Evolutionary conservation across 306 rosid genomes (phyloP).

Genomic region (Cucumis cinereus): DNA sequence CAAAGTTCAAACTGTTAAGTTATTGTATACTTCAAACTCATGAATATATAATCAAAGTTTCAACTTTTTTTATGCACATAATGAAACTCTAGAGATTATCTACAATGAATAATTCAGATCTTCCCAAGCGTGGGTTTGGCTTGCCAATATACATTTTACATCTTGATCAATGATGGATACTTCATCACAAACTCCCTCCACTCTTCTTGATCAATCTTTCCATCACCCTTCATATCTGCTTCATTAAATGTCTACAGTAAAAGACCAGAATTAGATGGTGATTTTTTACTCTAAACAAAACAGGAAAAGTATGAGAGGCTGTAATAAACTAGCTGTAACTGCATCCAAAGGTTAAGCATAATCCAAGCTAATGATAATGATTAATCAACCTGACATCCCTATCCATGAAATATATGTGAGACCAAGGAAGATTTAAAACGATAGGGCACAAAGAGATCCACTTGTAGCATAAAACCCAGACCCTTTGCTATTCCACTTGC

Average conservation of each 20-base stretch:
- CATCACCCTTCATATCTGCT: slow-evolving; percentile 71
- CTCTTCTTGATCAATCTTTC: slow-evolving; percentile 80
- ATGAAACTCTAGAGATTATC: background rate
- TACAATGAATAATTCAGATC: background rate
- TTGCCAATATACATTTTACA: background rate
- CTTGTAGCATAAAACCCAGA: slow-evolving; percentile 7
- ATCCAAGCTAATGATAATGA: background rate
- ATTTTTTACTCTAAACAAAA: background rate
- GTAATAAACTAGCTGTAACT: too few relatives aligned
- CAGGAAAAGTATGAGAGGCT: background rate
- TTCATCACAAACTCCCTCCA: slow-evolving; percentile 74
- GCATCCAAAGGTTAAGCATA: background rate
- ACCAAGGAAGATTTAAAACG: background rate
- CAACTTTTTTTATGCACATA: background rate
- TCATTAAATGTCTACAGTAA: slow-evolving; percentile 49
- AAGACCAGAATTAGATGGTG: background rate
- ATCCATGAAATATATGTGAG: background rate
- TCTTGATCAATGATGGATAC: slow-evolving; percentile 69
- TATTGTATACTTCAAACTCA: background rate
- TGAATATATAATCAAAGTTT: background rate
- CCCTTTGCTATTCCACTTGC: slow-evolving; percentile 61
- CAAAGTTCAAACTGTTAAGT: background rate
- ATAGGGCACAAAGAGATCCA: background rate
- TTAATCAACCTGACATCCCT: background rate
- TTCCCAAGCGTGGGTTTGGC: slow-evolving; percentile 29